Evolutionary conservation across 805 yeast species (phyloP), one percentile per base, ranked within the genome.

Genomic region (Pichia nanzhaoensis): DNA sequence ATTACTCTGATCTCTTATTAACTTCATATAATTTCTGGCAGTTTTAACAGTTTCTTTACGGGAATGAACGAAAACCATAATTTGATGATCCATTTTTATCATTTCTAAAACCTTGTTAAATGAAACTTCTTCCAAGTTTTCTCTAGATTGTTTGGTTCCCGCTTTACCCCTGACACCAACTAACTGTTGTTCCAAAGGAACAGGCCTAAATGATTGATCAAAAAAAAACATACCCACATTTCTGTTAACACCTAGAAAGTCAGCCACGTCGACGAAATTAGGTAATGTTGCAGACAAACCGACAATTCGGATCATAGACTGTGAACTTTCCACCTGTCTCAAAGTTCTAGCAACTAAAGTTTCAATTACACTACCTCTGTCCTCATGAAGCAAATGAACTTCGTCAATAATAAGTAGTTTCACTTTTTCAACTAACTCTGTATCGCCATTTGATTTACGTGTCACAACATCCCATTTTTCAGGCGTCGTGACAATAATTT

Each of bases 381-480:
- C 99, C 75, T 93, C 99, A 56, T 93, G 98, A 43, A 93, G 72
- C 58, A 93, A 69, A 72, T 93, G 99, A 0, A 93, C 98, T 66
- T 93, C 99, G 70, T 93, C 99, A 49, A 93, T 90, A 48, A 93
- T 87, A 46, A 93, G 67, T 13, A 93, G 66, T 61, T 82, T 86
- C 9, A 93, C 95, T 55, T 88, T 89, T 12, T 84, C 78, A 2
- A 87, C 86, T 39, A 90, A 64, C 53, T 89, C 95, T 41, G 78
- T 78, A 56, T 90, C 97, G 42, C 96, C 97, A 53, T 75, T 83
- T 33, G 90, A 82, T 59, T 93, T 93, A 59, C 98, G 77, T 0
- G 99, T 91, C 2, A 93, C 96, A 2, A 93, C 97, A 66, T 89
- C 97, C 97, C 97, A 89, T 62, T 89, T 89, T 59, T 89, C 97